These are phyloP conservation scores for Pseudozyma pruni DNA, from an alignment of 1,284 basidiomycete genomes.

Conservation along the genomic window DNA sequence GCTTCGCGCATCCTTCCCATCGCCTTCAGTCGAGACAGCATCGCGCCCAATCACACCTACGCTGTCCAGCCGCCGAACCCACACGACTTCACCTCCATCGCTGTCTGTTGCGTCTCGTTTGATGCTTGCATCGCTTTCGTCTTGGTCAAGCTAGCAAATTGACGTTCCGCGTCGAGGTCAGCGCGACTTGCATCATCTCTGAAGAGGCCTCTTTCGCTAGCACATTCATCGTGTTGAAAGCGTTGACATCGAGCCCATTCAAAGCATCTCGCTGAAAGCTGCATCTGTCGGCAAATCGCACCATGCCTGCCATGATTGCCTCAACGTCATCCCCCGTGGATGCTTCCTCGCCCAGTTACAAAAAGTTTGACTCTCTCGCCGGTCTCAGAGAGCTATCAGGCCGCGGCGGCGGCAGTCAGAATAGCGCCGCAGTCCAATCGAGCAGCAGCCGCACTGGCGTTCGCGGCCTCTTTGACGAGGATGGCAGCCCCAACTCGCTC, in stretches of 20 bases:
- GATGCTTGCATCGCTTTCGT: conserved; percentile 10
- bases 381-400: conserved; percentile 41
- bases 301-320: conserved; percentile 31
- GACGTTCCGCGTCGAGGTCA: conserved; percentile 14
- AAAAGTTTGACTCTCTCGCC: conserved; percentile 57
- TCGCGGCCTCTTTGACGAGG: conserved; percentile 50
- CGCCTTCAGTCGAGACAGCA: no score
- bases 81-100: no score
- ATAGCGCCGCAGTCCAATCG: conserved; percentile 15
- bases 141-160: conserved; percentile 4
- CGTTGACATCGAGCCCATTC: neutral
- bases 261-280: no score
- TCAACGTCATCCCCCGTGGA: conserved; percentile 6
- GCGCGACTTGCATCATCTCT: conserved; percentile 6
- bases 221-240: neutral
- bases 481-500: conserved; percentile 19
- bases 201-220: no score
- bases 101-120: no score
- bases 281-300: neutral
- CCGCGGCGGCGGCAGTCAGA: conserved; percentile 16
- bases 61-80: no score
- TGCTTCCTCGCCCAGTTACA: conserved; percentile 22
- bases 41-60: no score
- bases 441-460: conserved; percentile 35
- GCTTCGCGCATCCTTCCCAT: no score